phyloP scores from a whole-genome alignment of 2,329 filamentous ascomycete genomes.

The Bipolaris oryzae region DNA sequence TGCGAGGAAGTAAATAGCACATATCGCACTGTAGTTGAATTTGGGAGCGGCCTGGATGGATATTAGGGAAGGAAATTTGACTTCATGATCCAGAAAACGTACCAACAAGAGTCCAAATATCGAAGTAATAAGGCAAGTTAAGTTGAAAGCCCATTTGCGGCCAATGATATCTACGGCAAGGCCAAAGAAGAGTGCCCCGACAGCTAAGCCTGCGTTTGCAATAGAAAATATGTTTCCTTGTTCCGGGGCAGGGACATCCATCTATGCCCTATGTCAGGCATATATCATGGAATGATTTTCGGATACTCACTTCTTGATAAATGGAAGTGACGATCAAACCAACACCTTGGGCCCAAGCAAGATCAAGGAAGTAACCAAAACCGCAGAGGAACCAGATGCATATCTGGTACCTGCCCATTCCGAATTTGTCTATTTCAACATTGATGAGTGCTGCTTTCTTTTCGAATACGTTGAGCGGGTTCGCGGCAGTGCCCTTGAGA shows the following conservation, averaged over 20 bases:
- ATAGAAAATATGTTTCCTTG: constrained; percentile 35
- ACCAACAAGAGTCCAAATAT: constrained; percentile 33
- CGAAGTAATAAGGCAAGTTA: constrained; percentile 38
- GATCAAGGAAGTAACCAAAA: constrained; percentile 40
- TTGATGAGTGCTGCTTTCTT: constrained; percentile 43
- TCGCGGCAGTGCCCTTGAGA: constrained; percentile 34
- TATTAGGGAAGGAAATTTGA: constrained; percentile 1
- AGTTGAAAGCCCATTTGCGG: constrained; percentile 36
- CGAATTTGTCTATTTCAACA: constrained; percentile 39
- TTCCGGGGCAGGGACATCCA: constrained; percentile 24
- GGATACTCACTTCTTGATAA: constrained; percentile 35
- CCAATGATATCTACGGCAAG: constrained; percentile 37
- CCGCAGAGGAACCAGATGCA: constrained; percentile 43
- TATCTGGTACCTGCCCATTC: constrained; percentile 37
- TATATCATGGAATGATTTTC: background rate
- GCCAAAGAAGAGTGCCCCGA: constrained; percentile 37
- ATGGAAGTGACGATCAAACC: constrained; percentile 35
- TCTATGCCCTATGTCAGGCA: background rate
- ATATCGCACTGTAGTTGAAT: constrained; percentile 38
- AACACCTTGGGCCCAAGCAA: constrained; percentile 41
- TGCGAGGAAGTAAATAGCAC: constrained; percentile 37
- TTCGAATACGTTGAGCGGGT: constrained; percentile 35
- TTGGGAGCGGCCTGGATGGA: constrained; percentile 32
- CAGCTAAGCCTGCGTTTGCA: constrained; percentile 37
- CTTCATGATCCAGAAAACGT: background rate